Conservation (phyloP, 2,329 filamentous ascomycete genomes). For the Aspergillus arachidicola region DNA sequence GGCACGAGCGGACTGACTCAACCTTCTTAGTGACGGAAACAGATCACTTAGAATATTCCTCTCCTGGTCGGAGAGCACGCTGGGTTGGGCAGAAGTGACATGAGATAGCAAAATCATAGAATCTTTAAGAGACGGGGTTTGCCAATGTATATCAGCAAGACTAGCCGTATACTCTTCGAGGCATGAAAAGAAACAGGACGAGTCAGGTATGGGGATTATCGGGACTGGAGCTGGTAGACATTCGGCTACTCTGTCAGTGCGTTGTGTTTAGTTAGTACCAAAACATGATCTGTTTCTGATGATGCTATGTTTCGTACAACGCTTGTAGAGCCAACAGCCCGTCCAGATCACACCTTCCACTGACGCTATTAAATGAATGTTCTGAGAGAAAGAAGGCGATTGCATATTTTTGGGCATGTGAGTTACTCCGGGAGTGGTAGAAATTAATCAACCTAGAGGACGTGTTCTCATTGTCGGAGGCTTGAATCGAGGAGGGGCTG, state of each 20-base stretch:
- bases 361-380: conserved; percentile 22
- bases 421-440: background rate
- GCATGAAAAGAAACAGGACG: conserved; percentile 20
- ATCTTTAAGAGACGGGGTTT: conserved; percentile 11
- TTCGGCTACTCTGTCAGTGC: conserved; percentile 24
- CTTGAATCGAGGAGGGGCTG: conserved; percentile 20
- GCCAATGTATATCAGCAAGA: conserved; percentile 30
- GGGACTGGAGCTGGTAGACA: conserved; percentile 23
- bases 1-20: conserved; percentile 23
- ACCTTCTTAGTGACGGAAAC: conserved; percentile 25
- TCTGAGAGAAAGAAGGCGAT: conserved; percentile 29
- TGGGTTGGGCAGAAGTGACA: conserved; percentile 18
- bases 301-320: conserved; percentile 22
- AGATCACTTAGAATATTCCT: conserved; percentile 36
- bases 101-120: conserved; percentile 26
- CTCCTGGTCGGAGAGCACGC: conserved; percentile 30
- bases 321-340: conserved; percentile 27
- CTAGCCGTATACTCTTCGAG: conserved; percentile 38
- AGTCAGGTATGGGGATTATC: conserved; percentile 37
- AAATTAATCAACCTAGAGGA: conserved; percentile 22
- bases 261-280: background rate
- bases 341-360: conserved; percentile 20
- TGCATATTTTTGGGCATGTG: conserved; percentile 11
- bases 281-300: background rate
- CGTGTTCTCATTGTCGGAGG: conserved; percentile 18